Evolutionary conservation across 2,329 filamentous ascomycete genomes (phyloP), one percentile per base, ranked within the genome.

Genomic region (Xylariaceae sp.): DNA sequence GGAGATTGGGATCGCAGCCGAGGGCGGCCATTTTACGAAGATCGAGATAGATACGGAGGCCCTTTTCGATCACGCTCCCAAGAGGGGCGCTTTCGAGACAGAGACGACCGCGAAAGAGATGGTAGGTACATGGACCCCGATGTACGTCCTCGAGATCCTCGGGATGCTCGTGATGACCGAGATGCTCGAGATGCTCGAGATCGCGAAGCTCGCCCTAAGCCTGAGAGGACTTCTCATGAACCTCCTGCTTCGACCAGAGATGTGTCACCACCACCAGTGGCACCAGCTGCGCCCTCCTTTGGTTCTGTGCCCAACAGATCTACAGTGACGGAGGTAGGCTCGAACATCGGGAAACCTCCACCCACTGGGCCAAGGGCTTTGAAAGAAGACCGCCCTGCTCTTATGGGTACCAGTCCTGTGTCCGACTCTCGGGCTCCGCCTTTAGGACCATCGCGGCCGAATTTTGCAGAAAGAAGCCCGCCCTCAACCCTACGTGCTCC

Each of bases 1-100:
- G 82, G 78, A 12, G 78, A 78, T 44, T 79, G 74, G 68, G 76
- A 77, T 33, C 65, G 71, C 48, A 71, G 70, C 39, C 72, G 75
- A 31, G 75, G 75, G 11, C 73, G 78, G 17, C 73, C 74, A 1
- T 78, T 76, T 42, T 82, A 81, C 55, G 81, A 85, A 49, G 85
- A 87, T 52, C 76, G 80, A 11, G 86, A 87, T 58, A 62, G 65
- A 50, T 66, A 63, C 45, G 57, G 55, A 36, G 53, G 60, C 9
- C 70, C 75, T 47, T 78, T 77, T 15, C 75, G 86, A 60, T 85
- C 82, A 59, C 78, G 84, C 54, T 86, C 84, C 55, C 80, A 84
- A 60, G 82, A 85, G 61, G 80, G 82, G 49, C 78, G 79, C 32
- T 81, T 78, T 17, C 74, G 79, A 42, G 79, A 82, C 6, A 71